phyloP scores from a whole-genome alignment of 352 stramenopile species.

The Pythium guiyangense region DNA sequence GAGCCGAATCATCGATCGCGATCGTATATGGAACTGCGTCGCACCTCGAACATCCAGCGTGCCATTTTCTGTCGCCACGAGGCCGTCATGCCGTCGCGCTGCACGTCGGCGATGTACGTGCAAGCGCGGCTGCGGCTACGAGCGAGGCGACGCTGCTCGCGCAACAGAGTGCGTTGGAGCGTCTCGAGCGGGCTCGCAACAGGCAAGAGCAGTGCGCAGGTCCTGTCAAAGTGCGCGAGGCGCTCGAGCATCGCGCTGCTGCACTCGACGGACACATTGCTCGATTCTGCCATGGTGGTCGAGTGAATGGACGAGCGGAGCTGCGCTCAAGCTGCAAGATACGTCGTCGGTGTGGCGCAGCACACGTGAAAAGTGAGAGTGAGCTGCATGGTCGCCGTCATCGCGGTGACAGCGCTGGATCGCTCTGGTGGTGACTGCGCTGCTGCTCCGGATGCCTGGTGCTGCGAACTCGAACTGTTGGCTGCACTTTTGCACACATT shows the following conservation, averaged over 20 bases:
- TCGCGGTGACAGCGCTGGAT: background rate
- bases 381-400: background rate
- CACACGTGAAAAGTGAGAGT: background rate
- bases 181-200: conserved; percentile 5
- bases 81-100: conserved; percentile 36
- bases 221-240: conserved; percentile 1
- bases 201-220: background rate
- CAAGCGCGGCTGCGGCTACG: background rate
- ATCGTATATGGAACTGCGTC: background rate
- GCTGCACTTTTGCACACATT: no score
- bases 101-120: conserved; percentile 25
- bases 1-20: background rate
- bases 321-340: background rate
- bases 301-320: background rate
- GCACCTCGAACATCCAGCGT: conserved; percentile 48
- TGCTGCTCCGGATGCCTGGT: no score
- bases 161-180: conserved; percentile 11
- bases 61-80: conserved; percentile 38
- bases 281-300: background rate
- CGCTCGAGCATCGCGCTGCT: background rate
- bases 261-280: background rate
- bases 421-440: background rate
- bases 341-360: background rate
- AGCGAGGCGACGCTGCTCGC: background rate
- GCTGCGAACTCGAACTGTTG: no score